Evolutionary conservation across 306 rosid species (phyloP), one percentile per base, ranked within the genome.

Genomic region (Quercus mongolica): DNA sequence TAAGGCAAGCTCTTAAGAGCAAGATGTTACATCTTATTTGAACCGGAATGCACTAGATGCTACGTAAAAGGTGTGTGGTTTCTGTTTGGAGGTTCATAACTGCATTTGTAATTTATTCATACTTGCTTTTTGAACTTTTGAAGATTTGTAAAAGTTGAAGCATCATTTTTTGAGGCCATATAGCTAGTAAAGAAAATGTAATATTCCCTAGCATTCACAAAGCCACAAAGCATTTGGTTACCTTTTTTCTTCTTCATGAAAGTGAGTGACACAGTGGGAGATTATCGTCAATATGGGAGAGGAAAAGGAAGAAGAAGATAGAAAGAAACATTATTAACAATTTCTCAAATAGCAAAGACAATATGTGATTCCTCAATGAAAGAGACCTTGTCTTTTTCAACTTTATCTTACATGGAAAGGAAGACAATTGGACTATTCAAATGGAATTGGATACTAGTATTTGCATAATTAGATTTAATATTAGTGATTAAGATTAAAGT

Each of bases 121-220:
- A 49, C 70, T 54, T n/a, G 55, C 81, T 74, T 85, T 49, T 80
- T 30, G n/a, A 74, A 71, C 84, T 78, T 88, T 85, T 61, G 65
- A 56, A 80, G 68, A 57, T 52, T 44, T 75, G 81, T 21, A 33
- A 78, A 84, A 84, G 81, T 65, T 44, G 82, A 18, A 57, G 57
- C 51, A 19, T 33, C 31, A 2, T 65, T 70, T 82, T 56, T 17
- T 23, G 62, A 61, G 49, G 72, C 74, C 75, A 56, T 55, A 9
- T 56, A 20, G 44, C 44, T 38, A 8, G 64, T 30, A 58, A 83
- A 78, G 30, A 38, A 51, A 56, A 61, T 74, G 11, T 81, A 68
- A 79, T 83, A 81, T 80, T 83, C 83, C 75, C 79, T 69, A 70
- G 77, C 68, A 79, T 21, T 69, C 74, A 68, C 51, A 81, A 79